Evolutionary conservation across 805 yeast genomes (phyloP).

Genomic region (Lachancea cidri): DNA sequence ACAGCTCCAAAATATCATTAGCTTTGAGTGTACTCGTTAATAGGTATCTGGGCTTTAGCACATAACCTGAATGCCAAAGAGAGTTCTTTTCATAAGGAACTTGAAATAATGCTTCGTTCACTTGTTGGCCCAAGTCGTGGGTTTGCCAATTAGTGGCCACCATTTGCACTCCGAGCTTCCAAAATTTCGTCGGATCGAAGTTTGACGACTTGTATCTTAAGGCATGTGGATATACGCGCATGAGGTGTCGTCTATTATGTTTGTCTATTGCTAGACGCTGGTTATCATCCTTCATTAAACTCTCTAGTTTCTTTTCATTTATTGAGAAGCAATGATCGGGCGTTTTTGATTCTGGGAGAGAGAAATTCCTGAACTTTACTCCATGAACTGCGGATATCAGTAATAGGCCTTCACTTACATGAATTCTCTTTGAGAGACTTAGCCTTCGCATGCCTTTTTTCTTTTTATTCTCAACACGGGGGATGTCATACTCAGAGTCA

Average conservation of each 20-base stretch:
- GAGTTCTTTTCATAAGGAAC: conserved; percentile 38
- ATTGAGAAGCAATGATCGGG: conserved; percentile 81
- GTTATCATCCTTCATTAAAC: conserved; percentile 57
- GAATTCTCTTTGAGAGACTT: conserved; percentile 21
- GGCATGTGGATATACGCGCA: conserved; percentile 86
- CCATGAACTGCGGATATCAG: conserved; percentile 49
- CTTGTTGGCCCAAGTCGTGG: conserved; percentile 80
- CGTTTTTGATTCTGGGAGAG: conserved; percentile 80
- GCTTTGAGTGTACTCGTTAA: conserved; percentile 26
- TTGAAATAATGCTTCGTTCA: conserved; percentile 79
- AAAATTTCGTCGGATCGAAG: conserved; percentile 70
- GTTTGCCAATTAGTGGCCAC: conserved; percentile 98
- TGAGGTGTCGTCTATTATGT: conserved; percentile 69
- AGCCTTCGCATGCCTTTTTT: conserved; percentile 28
- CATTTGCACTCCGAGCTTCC: conserved; percentile 88
- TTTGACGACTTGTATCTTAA: conserved; percentile 73
- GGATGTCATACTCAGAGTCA: conserved; percentile 27
- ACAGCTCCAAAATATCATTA: conserved; percentile 23
- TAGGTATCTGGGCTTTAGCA: conserved; percentile 60
- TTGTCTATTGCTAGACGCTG: conserved; percentile 55
- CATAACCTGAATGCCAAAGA: conserved; percentile 55
- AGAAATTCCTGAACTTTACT: conserved; percentile 70
- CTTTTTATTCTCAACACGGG: conserved; percentile 3
- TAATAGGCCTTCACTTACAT: conserved; percentile 22
- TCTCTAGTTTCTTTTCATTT: conserved; percentile 63